Evolutionary conservation across 495 filamentous ascomycete species (phyloP).

Genomic region (Xylaria palmicola): DNA sequence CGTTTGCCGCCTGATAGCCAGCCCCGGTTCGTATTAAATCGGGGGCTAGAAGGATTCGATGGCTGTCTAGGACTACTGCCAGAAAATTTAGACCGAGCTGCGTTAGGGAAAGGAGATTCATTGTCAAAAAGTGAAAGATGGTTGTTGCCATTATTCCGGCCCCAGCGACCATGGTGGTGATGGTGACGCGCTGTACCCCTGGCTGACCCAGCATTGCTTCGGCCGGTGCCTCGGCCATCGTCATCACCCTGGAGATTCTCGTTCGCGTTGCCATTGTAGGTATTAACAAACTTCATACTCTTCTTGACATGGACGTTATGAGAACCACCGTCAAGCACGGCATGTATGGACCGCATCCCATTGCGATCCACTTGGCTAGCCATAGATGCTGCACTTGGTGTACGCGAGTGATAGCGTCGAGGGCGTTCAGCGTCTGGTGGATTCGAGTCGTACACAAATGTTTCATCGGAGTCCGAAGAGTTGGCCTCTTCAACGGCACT

Average conservation of each 20-base stretch:
- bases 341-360: conserved; percentile 58
- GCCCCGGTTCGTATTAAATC: conserved; percentile 30
- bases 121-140: conserved; percentile 74
- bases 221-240: conserved; percentile 58
- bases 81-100: conserved; percentile 36
- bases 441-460: conserved; percentile 98
- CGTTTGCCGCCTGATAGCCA: conserved; percentile 31
- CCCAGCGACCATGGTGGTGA: conserved; percentile 69
- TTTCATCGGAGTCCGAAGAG: conserved; percentile 96
- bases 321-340: conserved; percentile 61
- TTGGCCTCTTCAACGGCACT: conserved; percentile 89
- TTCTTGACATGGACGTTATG: conserved; percentile 75
- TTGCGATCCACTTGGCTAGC: conserved; percentile 73
- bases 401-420: conserved; percentile 85
- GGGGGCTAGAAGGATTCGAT: conserved; percentile 60
- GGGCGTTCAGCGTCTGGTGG: conserved; percentile 83
- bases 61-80: conserved; percentile 52
- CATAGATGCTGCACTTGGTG: conserved; percentile 92
- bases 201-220: conserved; percentile 60
- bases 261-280: conserved; percentile 59
- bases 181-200: conserved; percentile 69
- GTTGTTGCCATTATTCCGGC: conserved; percentile 60
- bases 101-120: conserved; percentile 65
- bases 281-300: conserved; percentile 98
- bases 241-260: conserved; percentile 62